These are phyloP conservation scores for Candida morakotiae DNA, from an alignment of 805 yeast genomes.

Conservation along the genomic window DNA sequence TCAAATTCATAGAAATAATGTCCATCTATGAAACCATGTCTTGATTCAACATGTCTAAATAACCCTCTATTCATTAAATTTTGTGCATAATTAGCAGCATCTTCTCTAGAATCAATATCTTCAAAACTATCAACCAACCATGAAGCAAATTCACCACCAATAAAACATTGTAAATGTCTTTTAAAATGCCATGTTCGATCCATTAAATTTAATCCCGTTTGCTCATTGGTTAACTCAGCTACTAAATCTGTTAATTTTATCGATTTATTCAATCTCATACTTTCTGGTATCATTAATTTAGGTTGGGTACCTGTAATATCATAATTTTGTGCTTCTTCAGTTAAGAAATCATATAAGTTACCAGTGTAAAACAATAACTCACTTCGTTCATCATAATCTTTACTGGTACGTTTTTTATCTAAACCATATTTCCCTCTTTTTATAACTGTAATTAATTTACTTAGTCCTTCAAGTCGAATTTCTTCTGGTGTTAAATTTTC, in stretches of 20 bases:
- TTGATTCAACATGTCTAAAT: conserved; percentile 74
- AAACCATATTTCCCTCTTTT: conserved; percentile 48
- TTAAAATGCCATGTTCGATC: conserved; percentile 93
- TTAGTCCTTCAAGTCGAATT: conserved; percentile 84
- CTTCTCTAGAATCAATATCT: conserved; percentile 78
- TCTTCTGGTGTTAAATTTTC: conserved; percentile 80
- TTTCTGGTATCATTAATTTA: conserved; percentile 28
- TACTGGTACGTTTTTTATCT: conserved; percentile 12
- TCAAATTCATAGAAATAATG: conserved; percentile 79
- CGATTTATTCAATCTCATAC: conserved; percentile 42
- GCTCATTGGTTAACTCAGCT: conserved; percentile 58
- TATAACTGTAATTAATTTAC: conserved; percentile 60
- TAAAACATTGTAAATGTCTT: conserved; percentile 68
- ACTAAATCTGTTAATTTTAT: conserved; percentile 54
- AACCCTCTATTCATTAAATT: conserved; percentile 65
- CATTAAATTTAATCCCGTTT: conserved; percentile 59
- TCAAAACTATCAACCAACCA: conserved; percentile 80
- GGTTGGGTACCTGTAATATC: conserved; percentile 35
- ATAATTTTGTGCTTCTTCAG: conserved; percentile 41
- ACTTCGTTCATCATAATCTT: conserved; percentile 50
- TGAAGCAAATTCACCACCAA: conserved; percentile 80
- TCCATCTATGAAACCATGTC: conserved; percentile 88
- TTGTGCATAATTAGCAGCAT: conserved; percentile 80
- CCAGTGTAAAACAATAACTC: conserved; percentile 89
- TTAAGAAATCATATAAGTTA: conserved; percentile 62